Conservation (phyloP, 2,329 filamentous ascomycete genomes). For the Cordyceps tenuipes region DNA sequence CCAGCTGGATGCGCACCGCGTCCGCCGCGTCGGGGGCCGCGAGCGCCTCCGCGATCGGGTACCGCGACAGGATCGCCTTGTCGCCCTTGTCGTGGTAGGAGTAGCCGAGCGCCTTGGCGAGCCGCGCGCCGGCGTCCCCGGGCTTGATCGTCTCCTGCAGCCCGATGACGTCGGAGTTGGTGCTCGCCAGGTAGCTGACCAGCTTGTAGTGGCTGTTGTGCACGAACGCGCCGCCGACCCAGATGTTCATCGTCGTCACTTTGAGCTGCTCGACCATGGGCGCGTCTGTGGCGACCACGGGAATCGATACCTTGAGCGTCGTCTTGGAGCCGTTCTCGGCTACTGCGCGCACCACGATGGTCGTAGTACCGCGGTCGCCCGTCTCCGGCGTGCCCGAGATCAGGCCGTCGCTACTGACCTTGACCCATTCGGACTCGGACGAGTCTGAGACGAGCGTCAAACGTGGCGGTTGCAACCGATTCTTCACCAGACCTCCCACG, state of each 20-base stretch:
- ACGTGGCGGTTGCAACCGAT: constrained; percentile 17
- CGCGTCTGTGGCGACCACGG: constrained; percentile 19
- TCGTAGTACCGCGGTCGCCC: constrained; percentile 14
- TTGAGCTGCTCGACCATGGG: constrained; percentile 26
- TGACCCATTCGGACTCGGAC: constrained; percentile 24
- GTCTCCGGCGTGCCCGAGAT: constrained; percentile 27
- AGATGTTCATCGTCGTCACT: constrained; percentile 32
- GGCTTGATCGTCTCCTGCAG: constrained; percentile 26
- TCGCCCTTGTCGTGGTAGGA: constrained; percentile 27
- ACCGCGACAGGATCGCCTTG: constrained; percentile 29
- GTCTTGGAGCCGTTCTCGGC: constrained; percentile 19
- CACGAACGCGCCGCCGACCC: constrained; percentile 29
- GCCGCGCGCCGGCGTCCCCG: constrained; percentile 22
- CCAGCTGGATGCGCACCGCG: constrained; percentile 27
- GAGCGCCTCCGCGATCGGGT: constrained; percentile 27
- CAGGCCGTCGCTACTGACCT: constrained; percentile 23
- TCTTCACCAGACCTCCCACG: constrained; percentile 26
- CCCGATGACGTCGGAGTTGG: constrained; percentile 28
- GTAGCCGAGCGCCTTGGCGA: constrained; percentile 33
- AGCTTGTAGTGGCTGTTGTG: constrained; percentile 31
- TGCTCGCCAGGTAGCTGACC: constrained; percentile 25
- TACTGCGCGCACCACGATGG: constrained; percentile 22
- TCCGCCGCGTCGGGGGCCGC: constrained; percentile 21
- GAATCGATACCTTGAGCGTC: constrained; percentile 24
- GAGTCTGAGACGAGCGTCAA: constrained; percentile 21